A percentile compares a stretch with the other conserved stretches of the same genome.
phyloP scores from a whole-genome alignment of 2,329 filamentous ascomycete genomes.

The Scedosporium minutisporum region DNA sequence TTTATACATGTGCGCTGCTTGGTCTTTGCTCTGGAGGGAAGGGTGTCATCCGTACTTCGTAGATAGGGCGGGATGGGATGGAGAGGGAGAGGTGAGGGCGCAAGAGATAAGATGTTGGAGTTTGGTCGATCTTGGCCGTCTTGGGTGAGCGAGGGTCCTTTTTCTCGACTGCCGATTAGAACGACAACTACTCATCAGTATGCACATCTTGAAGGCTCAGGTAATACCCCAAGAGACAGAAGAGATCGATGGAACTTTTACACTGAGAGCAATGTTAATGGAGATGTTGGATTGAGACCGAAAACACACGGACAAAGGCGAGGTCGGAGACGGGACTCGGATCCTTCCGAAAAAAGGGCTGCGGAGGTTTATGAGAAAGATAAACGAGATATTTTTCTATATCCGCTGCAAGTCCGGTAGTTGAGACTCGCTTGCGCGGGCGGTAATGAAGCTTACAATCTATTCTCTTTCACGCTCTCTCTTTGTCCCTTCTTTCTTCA shows the following conservation, averaged over 20 bases:
- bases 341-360: background rate
- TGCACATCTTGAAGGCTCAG: background rate
- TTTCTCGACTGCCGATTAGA: background rate
- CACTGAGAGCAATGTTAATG: background rate
- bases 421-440: constrained; percentile 1
- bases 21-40: background rate
- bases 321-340: background rate
- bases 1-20: background rate
- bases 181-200: background rate
- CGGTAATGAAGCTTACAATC: background rate
- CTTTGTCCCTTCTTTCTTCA: background rate
- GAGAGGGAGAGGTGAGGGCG: background rate
- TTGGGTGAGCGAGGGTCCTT: background rate
- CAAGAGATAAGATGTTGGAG: background rate
- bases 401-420: constrained; percentile 5
- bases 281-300: background rate
- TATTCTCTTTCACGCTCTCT: background rate
- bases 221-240: background rate
- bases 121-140: background rate
- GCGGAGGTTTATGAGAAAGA: background rate
- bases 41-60: background rate
- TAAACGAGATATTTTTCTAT: background rate
- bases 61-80: background rate
- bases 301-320: background rate
- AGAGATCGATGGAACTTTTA: background rate